Conservation (phyloP, 2,329 filamentous ascomycete species). For the Hypoxylon sp. region DNA sequence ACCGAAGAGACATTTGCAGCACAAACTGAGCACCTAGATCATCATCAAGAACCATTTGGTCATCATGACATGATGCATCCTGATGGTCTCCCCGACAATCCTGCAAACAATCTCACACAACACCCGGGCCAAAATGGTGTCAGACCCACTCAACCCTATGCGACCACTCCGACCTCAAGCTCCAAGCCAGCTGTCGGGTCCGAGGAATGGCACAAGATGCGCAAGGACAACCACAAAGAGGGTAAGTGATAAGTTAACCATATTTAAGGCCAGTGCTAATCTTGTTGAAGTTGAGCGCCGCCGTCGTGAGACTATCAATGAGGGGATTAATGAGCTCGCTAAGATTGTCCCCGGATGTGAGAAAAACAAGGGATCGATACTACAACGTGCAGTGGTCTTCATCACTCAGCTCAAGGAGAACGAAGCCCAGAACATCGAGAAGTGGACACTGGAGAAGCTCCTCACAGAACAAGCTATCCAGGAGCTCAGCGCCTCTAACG, state of each 20-base stretch:
- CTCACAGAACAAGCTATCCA: conserved; percentile 89
- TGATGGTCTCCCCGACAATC: conserved; percentile 53
- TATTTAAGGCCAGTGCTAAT: conserved; percentile 31
- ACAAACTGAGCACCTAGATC: conserved; percentile 58
- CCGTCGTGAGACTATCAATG: conserved; percentile 97
- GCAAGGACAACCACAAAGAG: conserved; percentile 99
- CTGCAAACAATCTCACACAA: conserved; percentile 43
- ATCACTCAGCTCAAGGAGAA: conserved; percentile 96
- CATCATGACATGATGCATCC: conserved; percentile 53
- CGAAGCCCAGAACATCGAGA: conserved; percentile 92
- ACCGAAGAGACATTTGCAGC: conserved; percentile 71
- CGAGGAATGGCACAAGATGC: conserved; percentile 96
- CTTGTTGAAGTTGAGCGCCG: conserved; percentile 83
- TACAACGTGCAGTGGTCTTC: conserved; percentile 92
- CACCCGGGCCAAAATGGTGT: conserved; percentile 56
- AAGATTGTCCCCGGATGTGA: conserved; percentile 98
- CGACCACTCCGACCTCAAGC: conserved; percentile 63
- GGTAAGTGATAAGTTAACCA: conserved; percentile 65
- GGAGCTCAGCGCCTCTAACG: conserved; percentile 87
- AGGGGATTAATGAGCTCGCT: conserved; percentile 96
- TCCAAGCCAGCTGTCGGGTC: conserved; percentile 92
- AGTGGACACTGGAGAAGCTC: conserved; percentile 92
- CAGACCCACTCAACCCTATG: conserved; percentile 52
- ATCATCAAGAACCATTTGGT: conserved; percentile 53
- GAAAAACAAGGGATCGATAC: conserved; percentile 98